These are phyloP conservation scores for Patellifolia procumbens DNA, from an alignment of 179 eudicot species.

Conservation along the genomic window DNA sequence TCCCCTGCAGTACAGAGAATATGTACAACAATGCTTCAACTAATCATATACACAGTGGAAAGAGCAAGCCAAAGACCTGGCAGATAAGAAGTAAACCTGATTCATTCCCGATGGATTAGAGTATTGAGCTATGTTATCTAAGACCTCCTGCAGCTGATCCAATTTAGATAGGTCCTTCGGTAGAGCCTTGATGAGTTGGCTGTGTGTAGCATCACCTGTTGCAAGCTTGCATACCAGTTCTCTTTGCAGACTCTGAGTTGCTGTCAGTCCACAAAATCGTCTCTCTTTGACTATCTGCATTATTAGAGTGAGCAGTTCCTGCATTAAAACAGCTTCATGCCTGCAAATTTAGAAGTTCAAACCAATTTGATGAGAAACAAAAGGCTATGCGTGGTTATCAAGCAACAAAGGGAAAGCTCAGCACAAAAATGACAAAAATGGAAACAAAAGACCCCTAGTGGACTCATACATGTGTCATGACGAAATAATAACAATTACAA, in stretches of 20 bases:
- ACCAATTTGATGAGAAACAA: not conserved
- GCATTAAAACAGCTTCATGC: conserved; percentile 84
- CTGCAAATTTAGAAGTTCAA: conserved; percentile 44
- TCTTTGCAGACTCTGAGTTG: conserved; percentile 71
- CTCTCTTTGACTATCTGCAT: conserved; percentile 93
- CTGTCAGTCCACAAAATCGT: conserved; percentile 77
- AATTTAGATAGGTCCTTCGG: conserved; percentile 77
- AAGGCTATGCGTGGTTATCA: not conserved
- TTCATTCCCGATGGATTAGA: conserved; percentile 91
- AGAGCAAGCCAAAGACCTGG: not conserved
- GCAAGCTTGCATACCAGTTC: conserved; percentile 89
- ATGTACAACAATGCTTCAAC: not conserved
- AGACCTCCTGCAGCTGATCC: conserved; percentile 62
- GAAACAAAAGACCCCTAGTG: not conserved
- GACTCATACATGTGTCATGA: not conserved
- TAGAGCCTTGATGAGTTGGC: conserved; percentile 87
- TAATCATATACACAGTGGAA: not conserved
- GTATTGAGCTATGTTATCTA: conserved; percentile 75
- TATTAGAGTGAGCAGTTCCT: conserved; percentile 83
- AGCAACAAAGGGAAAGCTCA: not conserved
- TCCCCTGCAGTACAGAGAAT: conserved; percentile 56
- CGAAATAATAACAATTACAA: not conserved
- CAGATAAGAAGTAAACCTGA: conserved; percentile 57
- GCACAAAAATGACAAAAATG: not conserved
- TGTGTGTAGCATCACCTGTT: conserved; percentile 85